A percentile compares a stretch with the other conserved stretches of the same genome.
These are phyloP conservation scores for Podaxis carcinomalis DNA, from an alignment of 768 basidiomycete species.

Conservation along the genomic window DNA sequence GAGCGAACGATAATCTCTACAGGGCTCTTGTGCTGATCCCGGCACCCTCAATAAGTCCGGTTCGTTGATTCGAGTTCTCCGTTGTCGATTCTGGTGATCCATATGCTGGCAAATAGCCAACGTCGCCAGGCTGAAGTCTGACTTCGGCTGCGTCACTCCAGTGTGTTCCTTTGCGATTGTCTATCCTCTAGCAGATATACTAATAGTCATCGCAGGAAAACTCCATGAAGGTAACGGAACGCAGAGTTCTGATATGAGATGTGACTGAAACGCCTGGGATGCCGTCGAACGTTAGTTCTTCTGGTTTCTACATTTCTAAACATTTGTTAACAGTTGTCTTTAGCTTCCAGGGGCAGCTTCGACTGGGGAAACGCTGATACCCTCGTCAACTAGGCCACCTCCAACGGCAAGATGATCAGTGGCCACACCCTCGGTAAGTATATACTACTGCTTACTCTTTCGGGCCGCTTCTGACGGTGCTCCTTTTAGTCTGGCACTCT, in stretches of 20 bases:
- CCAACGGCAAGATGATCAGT: constrained; percentile 35
- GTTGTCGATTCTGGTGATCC: not conserved
- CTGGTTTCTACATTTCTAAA: not conserved
- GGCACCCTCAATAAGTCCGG: constrained; percentile 27
- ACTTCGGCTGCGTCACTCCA: constrained; percentile 40
- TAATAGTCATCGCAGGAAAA: constrained; percentile 25
- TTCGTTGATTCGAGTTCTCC: constrained; percentile 7
- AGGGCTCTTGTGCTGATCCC: constrained; percentile 24
- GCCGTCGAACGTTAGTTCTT: constrained; percentile 29
- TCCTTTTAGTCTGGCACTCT: constrained; percentile 21
- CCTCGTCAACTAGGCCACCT: constrained; percentile 35
- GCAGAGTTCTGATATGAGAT: not conserved
- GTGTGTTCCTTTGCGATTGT: constrained; percentile 12
- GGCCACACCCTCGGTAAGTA: constrained; percentile 34
- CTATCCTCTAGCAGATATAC: not conserved
- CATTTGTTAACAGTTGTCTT: not conserved
- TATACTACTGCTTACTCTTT: not conserved
- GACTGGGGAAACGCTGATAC: constrained; percentile 22
- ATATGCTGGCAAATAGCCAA: constrained; percentile 20
- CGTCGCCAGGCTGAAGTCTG: constrained; percentile 27
- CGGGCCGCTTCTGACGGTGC: not conserved
- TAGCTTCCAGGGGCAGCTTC: constrained; percentile 28
- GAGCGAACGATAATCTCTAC: not conserved
- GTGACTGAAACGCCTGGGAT: constrained; percentile 21
- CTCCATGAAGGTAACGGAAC: constrained; percentile 33